Percentiles rank a stretch among this genome's conserved stretches.
These are phyloP conservation scores for Isatis tinctoria DNA, from an alignment of 345 rosid species.

Conservation along the genomic window DNA sequence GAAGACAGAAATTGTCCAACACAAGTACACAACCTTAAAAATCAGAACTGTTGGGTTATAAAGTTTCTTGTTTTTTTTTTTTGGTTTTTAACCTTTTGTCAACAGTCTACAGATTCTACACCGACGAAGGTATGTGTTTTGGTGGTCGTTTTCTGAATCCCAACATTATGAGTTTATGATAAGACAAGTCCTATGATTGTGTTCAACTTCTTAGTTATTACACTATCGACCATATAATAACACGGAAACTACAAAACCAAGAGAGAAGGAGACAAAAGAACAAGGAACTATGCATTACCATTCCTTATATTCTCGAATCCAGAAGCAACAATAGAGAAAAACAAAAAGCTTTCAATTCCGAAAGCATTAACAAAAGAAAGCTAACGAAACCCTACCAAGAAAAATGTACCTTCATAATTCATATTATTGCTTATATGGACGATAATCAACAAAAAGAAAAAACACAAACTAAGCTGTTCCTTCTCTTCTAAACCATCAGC, in stretches of 20 bases:
- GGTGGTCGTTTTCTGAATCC: no score
- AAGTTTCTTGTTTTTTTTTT: not conserved
- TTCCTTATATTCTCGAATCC: not conserved
- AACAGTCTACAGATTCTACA: no score
- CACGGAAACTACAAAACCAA: not conserved
- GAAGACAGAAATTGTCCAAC: not conserved
- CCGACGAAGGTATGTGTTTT: not conserved
- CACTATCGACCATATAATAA: not conserved
- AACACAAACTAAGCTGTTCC: slow-evolving; percentile 1
- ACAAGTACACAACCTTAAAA: not conserved
- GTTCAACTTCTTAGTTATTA: not conserved
- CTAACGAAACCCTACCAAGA: slow-evolving; percentile 10
- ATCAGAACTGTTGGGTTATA: not conserved
- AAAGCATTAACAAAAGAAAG: slow-evolving; percentile 16
- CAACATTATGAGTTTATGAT: no score
- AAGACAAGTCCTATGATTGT: not conserved
- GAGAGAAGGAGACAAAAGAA: not conserved
- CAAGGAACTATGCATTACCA: slow-evolving; percentile 13
- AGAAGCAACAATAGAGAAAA: slow-evolving; percentile 8
- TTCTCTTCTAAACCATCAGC: slow-evolving; percentile 6
- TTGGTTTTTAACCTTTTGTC: not conserved
- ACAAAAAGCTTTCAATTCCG: slow-evolving; percentile 10
- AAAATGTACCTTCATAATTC: not conserved
- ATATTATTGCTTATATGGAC: slow-evolving; percentile 17
- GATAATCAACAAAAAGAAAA: not conserved